These are phyloP conservation scores for Lasiosphaeria ovina DNA, from an alignment of 495 filamentous ascomycete species.

Conservation along the genomic window DNA sequence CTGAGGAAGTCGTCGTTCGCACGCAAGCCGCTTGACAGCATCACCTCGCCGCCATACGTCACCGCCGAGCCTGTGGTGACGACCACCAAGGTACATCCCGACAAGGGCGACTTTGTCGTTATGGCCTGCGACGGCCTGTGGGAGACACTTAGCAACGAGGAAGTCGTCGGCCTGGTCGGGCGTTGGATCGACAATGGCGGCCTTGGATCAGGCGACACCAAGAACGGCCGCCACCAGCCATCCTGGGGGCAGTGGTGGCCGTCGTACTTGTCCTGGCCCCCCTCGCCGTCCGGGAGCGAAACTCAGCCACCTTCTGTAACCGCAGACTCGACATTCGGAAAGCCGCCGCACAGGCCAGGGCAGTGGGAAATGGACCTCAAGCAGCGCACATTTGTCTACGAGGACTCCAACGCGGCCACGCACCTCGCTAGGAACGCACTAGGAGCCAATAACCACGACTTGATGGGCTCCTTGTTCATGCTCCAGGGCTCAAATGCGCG, in stretches of 20 bases:
- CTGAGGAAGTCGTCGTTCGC: not conserved
- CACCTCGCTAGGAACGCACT: slow-evolving; percentile 8
- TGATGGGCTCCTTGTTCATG: slow-evolving; percentile 3
- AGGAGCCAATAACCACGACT: slow-evolving; percentile 1
- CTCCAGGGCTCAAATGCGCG: not conserved
- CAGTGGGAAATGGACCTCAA: not conserved
- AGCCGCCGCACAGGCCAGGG: not conserved
- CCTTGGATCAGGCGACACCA: not conserved
- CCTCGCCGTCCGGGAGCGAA: not conserved
- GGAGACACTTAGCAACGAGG: slow-evolving; percentile 10
- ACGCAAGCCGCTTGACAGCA: not conserved
- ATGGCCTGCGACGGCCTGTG: slow-evolving; percentile 6
- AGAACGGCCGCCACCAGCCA: not conserved
- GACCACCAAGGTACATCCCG: not conserved
- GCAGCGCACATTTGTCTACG: not conserved
- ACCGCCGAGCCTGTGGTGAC: slow-evolving; percentile 6
- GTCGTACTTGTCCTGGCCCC: too few species aligned
- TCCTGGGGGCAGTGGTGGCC: not conserved
- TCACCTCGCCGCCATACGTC: slow-evolving; percentile 2
- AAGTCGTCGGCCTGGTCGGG: slow-evolving; percentile 4
- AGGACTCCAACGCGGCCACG: slow-evolving; percentile 2
- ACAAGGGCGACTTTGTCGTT: slow-evolving; percentile 7
- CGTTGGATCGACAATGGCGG: slow-evolving; percentile 3
- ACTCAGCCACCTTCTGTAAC: too few species aligned
- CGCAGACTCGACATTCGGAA: not conserved